Evolutionary conservation across 2,329 filamentous ascomycete species (phyloP).

Genomic region (Pseudogymnoascus sp.): DNA sequence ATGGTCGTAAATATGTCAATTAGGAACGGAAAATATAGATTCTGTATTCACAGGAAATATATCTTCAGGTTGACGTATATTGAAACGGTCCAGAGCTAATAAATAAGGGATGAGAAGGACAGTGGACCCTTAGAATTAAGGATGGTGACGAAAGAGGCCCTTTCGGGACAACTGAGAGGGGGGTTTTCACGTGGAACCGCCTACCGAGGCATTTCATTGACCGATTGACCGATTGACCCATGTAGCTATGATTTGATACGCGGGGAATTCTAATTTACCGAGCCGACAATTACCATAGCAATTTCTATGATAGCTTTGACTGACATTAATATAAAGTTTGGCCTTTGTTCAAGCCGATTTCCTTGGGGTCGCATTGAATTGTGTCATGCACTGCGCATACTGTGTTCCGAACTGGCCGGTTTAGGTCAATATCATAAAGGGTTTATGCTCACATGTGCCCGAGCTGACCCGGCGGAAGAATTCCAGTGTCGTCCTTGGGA

Average conservation of each 20-base stretch:
- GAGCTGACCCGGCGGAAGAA: background rate
- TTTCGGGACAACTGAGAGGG: constrained; percentile 1
- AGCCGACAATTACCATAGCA: background rate
- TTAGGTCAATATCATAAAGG: too few relatives aligned
- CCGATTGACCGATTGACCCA: background rate
- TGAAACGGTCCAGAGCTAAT: background rate
- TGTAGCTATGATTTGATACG: background rate
- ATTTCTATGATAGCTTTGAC: background rate
- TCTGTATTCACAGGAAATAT: background rate
- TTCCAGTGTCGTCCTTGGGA: background rate
- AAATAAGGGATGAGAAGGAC: background rate
- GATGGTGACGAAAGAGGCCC: background rate
- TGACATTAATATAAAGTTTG: constrained; percentile 5
- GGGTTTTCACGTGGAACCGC: background rate
- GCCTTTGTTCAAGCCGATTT: background rate
- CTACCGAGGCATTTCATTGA: constrained; percentile 4
- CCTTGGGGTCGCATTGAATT: background rate
- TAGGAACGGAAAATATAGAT: background rate
- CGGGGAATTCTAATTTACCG: constrained; percentile 1
- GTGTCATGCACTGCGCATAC: background rate
- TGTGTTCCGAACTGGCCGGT: background rate
- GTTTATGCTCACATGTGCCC: background rate
- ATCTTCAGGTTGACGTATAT: background rate
- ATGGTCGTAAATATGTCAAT: background rate
- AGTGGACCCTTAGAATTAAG: background rate